Conservation (phyloP, 768 basidiomycete genomes). For the Mycena galericulata region DNA sequence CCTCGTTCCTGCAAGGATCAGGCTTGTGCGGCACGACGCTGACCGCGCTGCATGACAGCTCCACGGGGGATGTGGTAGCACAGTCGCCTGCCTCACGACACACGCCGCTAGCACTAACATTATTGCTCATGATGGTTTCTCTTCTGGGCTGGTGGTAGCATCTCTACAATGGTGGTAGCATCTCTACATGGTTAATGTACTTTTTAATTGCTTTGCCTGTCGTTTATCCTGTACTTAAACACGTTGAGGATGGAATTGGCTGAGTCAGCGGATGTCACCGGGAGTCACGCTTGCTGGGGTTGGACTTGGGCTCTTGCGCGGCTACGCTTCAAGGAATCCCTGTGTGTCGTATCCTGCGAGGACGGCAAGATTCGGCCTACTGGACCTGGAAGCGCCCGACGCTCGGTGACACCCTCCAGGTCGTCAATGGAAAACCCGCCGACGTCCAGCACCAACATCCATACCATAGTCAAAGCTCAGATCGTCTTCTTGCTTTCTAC, state of each 20-base stretch:
- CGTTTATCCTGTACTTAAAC: too few species aligned
- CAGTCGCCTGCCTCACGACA: conserved; percentile 13
- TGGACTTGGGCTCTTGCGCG: too few species aligned
- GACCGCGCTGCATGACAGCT: conserved; percentile 11
- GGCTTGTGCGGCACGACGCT: conserved; percentile 49
- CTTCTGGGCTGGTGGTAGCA: conserved; percentile 18
- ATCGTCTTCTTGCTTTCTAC: conserved; percentile 98
- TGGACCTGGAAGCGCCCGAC: conserved; percentile 76
- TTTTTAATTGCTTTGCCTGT: too few species aligned
- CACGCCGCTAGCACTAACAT: not conserved
- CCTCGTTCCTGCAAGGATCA: conserved; percentile 48
- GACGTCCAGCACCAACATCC: conserved; percentile 77
- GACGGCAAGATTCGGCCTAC: conserved; percentile 53
- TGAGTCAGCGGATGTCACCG: too few species aligned
- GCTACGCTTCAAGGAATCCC: too few species aligned
- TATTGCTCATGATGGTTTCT: conserved; percentile 19
- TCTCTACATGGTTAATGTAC: not conserved
- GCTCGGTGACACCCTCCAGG: conserved; percentile 83
- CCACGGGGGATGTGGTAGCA: not conserved
- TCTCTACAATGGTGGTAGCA: not conserved
- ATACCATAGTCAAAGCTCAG: conserved; percentile 95
- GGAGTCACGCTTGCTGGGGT: too few species aligned
- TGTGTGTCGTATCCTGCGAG: too few species aligned
- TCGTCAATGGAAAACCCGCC: conserved; percentile 91
- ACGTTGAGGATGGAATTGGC: too few species aligned